Conservation (phyloP, 2,329 filamentous ascomycete species). For the Diaporthe citriasiana region DNA sequence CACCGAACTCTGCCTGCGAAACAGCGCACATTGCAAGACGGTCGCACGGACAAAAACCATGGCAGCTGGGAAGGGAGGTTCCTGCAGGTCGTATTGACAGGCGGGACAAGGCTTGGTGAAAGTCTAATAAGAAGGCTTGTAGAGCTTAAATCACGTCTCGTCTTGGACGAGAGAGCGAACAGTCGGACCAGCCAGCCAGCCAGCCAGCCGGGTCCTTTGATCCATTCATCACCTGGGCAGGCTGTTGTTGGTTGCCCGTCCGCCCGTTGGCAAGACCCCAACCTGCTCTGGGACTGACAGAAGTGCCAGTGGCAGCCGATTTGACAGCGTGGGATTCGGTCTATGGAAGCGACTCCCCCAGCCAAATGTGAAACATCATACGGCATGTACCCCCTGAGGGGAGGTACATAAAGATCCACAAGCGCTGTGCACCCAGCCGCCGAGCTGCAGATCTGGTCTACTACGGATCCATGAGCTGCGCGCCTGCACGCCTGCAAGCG, state of each 20-base stretch:
- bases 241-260: too few species aligned
- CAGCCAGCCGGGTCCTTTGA: not conserved
- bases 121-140: constrained; percentile 24
- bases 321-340: constrained; percentile 9
- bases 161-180: not conserved
- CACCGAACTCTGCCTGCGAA: not conserved
- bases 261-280: not conserved
- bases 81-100: constrained; percentile 12
- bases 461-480: not conserved
- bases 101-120: constrained; percentile 17
- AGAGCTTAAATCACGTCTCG: constrained; percentile 2
- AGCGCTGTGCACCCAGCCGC: constrained; percentile 13
- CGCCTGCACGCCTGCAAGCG: constrained; percentile 8
- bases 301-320: not conserved
- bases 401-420: constrained; percentile 29
- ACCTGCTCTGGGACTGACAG: constrained; percentile 3
- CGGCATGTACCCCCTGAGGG: constrained; percentile 33
- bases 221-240: not conserved
- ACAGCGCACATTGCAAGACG: not conserved
- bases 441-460: constrained; percentile 19
- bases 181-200: not conserved
- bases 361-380: constrained; percentile 2
- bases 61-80: not conserved
- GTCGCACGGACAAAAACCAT: constrained; percentile 6
- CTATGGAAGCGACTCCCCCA: not conserved